A percentile compares a stretch with the other conserved stretches of the same genome.
These are phyloP conservation scores for Zygoascus bituminiphila DNA, from an alignment of 805 yeast genomes.

Conservation along the genomic window DNA sequence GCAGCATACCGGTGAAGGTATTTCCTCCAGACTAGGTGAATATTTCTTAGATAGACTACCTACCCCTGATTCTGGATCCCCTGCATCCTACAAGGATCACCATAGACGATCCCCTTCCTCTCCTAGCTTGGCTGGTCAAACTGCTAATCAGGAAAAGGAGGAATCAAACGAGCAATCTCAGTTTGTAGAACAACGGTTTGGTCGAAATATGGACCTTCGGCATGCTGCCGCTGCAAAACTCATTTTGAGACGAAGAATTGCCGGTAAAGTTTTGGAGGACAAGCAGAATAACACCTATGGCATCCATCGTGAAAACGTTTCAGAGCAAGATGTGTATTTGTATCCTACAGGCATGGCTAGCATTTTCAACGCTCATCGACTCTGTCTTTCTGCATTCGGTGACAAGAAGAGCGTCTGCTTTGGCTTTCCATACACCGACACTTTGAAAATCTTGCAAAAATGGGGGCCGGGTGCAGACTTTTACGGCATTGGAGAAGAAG, in stretches of 20 bases:
- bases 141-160: not conserved
- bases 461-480: conserved; percentile 90
- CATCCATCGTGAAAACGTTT: conserved; percentile 17
- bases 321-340: conserved; percentile 62
- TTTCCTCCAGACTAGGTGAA: conserved; percentile 83
- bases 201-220: conserved; percentile 74
- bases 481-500: conserved; percentile 75
- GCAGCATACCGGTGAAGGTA: conserved; percentile 98
- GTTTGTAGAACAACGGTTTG: conserved; percentile 83
- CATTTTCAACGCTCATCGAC: conserved; percentile 69
- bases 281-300: conserved; percentile 25
- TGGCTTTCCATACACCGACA: conserved; percentile 95
- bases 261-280: conserved; percentile 49
- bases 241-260: conserved; percentile 67
- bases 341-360: conserved; percentile 93
- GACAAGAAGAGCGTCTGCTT: conserved; percentile 69
- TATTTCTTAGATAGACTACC: conserved; percentile 47
- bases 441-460: conserved; percentile 72
- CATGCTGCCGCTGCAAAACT: conserved; percentile 68
- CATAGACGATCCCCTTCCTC: conserved; percentile 5
- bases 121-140: not conserved
- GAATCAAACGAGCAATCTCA: conserved; percentile 42
- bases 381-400: conserved; percentile 20
- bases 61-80: conserved; percentile 34
- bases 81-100: conserved; percentile 2